These are phyloP conservation scores for Botrytis deweyae DNA, from an alignment of 2,329 filamentous ascomycete genomes.

Conservation along the genomic window DNA sequence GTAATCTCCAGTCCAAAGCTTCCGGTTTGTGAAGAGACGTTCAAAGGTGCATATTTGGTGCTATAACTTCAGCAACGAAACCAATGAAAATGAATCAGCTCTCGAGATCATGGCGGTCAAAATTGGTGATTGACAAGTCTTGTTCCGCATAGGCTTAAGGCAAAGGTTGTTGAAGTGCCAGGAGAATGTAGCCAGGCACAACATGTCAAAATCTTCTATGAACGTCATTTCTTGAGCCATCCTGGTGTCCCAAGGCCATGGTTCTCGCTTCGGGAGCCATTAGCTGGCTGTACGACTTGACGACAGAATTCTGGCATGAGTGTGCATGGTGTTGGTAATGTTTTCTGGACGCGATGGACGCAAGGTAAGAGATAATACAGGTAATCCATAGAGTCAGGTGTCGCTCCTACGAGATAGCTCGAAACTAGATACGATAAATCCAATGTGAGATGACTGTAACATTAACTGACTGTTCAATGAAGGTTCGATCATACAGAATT, in stretches of 20 bases:
- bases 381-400: neutral
- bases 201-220: neutral
- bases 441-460: neutral
- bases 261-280: neutral
- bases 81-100: neutral
- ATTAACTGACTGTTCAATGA: neutral
- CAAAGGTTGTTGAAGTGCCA: neutral
- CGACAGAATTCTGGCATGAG: neutral
- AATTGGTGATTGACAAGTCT: neutral
- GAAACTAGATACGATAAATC: neutral
- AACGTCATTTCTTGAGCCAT: neutral
- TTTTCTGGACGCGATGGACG: neutral
- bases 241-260: neutral
- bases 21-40: neutral
- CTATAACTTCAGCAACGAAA: neutral
- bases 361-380: neutral
- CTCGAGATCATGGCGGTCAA: neutral
- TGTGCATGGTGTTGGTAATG: neutral
- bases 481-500: neutral
- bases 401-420: neutral
- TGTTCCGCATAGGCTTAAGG: neutral
- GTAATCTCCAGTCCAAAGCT: neutral
- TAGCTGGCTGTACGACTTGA: neutral
- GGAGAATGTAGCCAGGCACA: neutral
- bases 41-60: neutral